Base-by-base conservation (phyloP, 1,139 yeast genomes). In the Debaryomycetaceae sp. region DNA sequence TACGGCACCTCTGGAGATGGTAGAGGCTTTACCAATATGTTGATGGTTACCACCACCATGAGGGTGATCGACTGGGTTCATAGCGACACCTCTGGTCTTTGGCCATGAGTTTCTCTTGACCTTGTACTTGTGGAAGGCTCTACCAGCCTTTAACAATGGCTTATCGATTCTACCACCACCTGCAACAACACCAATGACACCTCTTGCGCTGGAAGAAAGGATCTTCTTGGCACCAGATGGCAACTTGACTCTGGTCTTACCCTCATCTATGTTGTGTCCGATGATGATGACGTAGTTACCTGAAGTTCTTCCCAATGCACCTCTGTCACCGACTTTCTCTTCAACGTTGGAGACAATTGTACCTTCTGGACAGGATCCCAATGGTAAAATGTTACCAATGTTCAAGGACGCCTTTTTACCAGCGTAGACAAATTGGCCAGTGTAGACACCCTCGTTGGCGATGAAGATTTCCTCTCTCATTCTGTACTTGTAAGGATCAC, bases 11-110 rank as follows among this genome's bases (percentile, higher is more conserved):
- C 99, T 90, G 65, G 97, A 86, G 70, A 93, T 93, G 72, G 99
- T 93, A 69, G 99, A 93, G 73, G 99, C 99, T 87, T 93, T 93
- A 91, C 99, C 98, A 84, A 93, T 93, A 78, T 93, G 99, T 84
- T 93, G 99, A 81, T 93, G 99, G 97, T 93, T 93, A 93, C 99
- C 99, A 91, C 99, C 99, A 87, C 99, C 99, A 78, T 91, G 98
- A 76, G 98, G 98, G 83, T 91, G 98, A 77, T 91, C 98, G 74
- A 91, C 98, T 78, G 98, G 98, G 83, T 90, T 87, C 97, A 90
- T 90, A 75, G 97, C 97, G 75, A 90, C 97, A 90, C 97, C 98
- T 83, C 97, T 89, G 73, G 97, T 91, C 87, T 87, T 89, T 80
- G 97, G 97, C 97, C 97, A 90, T 62, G 96, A 88, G 96, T 91